Evolutionary conservation across 305 asterid species (phyloP).

Genomic region (Fraxinus nigra): DNA sequence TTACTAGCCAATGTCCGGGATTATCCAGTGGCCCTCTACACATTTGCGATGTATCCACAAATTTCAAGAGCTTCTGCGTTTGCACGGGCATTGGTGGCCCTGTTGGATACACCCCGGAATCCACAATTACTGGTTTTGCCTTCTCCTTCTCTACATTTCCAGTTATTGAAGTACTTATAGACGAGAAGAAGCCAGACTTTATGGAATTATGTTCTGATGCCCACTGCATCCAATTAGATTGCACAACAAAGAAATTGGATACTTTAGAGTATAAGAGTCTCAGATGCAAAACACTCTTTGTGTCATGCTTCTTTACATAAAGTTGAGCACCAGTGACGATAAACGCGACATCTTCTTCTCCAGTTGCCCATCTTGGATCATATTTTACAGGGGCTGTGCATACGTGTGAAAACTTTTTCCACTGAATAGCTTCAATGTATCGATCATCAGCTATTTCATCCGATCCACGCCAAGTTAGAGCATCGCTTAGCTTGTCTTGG

Average conservation of each 20-base stretch:
- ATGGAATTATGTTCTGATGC: conserved; percentile 37
- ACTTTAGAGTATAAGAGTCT: conserved; percentile 52
- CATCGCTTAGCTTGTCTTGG: conserved; percentile 38
- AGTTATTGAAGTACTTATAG: conserved; percentile 51
- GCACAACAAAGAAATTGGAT: conserved; percentile 42
- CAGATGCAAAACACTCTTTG: conserved; percentile 58
- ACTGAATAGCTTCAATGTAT: conserved; percentile 59
- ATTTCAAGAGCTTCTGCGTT: conserved; percentile 55
- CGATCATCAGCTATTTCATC: conserved; percentile 47
- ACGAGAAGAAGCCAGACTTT: conserved; percentile 57
- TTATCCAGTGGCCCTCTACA: conserved; percentile 74
- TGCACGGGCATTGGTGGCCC: conserved; percentile 71
- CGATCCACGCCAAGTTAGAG: conserved; percentile 53
- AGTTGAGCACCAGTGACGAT: conserved; percentile 93
- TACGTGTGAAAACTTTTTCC: conserved; percentile 75
- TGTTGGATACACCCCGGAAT: conserved; percentile 68
- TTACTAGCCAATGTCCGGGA: conserved; percentile 94
- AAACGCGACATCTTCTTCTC: conserved; percentile 37
- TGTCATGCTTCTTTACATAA: conserved; percentile 42
- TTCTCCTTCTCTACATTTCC: conserved; percentile 50
- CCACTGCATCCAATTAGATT: conserved; percentile 68
- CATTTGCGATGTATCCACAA: conserved; percentile 66
- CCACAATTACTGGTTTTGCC: conserved; percentile 43
- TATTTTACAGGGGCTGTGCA: conserved; percentile 70
- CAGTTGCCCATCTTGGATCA: conserved; percentile 55